A percentile compares a stretch with the other conserved stretches of the same genome.
Evolutionary conservation across 768 basidiomycete species (phyloP).

Genomic region (Brasilioporus rufonigricans): DNA sequence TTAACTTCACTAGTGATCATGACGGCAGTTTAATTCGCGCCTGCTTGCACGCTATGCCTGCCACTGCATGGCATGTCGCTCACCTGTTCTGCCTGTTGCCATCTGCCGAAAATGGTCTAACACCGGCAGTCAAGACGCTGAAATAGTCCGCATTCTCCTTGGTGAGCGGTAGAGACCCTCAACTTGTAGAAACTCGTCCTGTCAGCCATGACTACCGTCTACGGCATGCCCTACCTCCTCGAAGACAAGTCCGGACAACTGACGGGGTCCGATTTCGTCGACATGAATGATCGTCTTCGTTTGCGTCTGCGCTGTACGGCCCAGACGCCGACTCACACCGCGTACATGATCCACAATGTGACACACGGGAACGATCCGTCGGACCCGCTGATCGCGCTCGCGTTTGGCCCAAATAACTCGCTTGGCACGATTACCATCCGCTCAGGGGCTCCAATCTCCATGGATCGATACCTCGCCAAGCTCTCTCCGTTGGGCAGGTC

Average conservation of each 20-base stretch:
- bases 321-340: conserved; percentile 38
- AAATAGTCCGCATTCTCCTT: conserved; percentile 21
- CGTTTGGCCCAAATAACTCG: conserved; percentile 47
- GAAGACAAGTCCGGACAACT: conserved; percentile 59
- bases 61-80: conserved; percentile 13
- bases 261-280: conserved; percentile 55
- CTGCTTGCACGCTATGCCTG: conserved; percentile 19
- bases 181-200: not conserved
- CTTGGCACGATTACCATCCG: conserved; percentile 53
- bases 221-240: conserved; percentile 60
- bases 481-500: conserved; percentile 42
- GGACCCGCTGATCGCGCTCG: conserved; percentile 46
- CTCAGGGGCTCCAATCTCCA: conserved; percentile 36
- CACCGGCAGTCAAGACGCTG: conserved; percentile 10
- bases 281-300: conserved; percentile 60
- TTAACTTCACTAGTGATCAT: conserved; percentile 14
- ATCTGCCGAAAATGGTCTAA: conserved; percentile 25
- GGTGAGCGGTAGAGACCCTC: not conserved
- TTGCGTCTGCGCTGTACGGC: conserved; percentile 49
- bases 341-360: conserved; percentile 53
- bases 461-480: conserved; percentile 54
- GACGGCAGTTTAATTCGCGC: conserved; percentile 20
- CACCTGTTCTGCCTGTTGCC: conserved; percentile 15
- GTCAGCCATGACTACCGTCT: conserved; percentile 36
- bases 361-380: conserved; percentile 25